Evolutionary conservation across 2,329 filamentous ascomycete genomes (phyloP).

Genomic region (Helminthosporium solani): DNA sequence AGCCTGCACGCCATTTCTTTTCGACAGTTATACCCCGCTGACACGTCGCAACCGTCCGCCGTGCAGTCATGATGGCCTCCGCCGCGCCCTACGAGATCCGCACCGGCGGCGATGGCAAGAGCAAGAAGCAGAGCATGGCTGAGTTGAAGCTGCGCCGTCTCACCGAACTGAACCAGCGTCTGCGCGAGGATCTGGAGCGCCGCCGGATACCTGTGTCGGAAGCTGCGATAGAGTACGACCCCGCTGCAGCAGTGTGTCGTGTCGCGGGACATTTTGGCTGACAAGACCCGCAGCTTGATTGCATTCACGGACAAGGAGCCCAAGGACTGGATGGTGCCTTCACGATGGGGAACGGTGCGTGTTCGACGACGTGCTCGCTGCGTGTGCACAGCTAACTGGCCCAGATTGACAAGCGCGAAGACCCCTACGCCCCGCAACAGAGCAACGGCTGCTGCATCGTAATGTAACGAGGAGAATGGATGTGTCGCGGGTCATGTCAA

Average conservation of each 20-base stretch:
- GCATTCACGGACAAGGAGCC: slow-evolving; percentile 94
- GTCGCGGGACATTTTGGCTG: slow-evolving; percentile 16
- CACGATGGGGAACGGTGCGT: slow-evolving; percentile 82
- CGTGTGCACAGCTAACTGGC: slow-evolving; percentile 21
- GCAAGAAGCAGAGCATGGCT: slow-evolving; percentile 99
- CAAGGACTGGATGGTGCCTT: slow-evolving; percentile 98
- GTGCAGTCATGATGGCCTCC: slow-evolving; percentile 52
- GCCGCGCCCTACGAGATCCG: slow-evolving; percentile 65
- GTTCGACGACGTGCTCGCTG: neutral
- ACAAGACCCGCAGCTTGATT: slow-evolving; percentile 69
- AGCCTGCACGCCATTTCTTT: slow-evolving; percentile 16
- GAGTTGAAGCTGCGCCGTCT: slow-evolving; percentile 95
- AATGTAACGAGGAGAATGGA: slow-evolving; percentile 62
- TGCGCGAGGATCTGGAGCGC: slow-evolving; percentile 93
- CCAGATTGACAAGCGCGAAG: slow-evolving; percentile 87
- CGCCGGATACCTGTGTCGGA: slow-evolving; percentile 95
- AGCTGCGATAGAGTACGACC: slow-evolving; percentile 63
- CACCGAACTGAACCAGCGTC: slow-evolving; percentile 92
- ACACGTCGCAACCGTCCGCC: slow-evolving; percentile 13
- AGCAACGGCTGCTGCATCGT: slow-evolving; percentile 89
- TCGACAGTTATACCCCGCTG: slow-evolving; percentile 6
- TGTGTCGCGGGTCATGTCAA: slow-evolving; percentile 36
- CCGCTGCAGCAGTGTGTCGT: neutral
- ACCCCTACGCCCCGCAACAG: slow-evolving; percentile 97
- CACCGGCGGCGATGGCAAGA: slow-evolving; percentile 67